Conservation (phyloP, 345 rosid species). For the Aurinia saxatilis region DNA sequence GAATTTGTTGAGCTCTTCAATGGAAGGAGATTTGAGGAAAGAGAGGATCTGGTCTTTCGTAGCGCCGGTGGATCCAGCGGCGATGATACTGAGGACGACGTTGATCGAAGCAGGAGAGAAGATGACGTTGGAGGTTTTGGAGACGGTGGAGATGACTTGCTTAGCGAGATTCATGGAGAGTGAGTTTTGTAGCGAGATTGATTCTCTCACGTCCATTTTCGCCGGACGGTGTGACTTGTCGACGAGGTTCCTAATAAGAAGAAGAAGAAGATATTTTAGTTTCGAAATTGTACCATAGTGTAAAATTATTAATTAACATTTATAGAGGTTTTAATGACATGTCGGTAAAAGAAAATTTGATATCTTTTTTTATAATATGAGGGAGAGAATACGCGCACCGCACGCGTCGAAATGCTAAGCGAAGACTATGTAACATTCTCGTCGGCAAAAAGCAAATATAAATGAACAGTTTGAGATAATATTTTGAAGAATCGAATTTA, state of each 20-base stretch:
- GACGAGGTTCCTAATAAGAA: neutral
- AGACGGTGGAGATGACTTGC: constrained; percentile 38
- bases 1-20: constrained; percentile 46
- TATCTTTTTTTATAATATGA: neutral
- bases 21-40: constrained; percentile 54
- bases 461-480: too few relatives aligned
- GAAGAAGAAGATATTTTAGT: neutral
- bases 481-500: too few relatives aligned
- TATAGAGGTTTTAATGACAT: neutral
- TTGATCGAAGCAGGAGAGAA: constrained; percentile 79
- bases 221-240: constrained; percentile 20
- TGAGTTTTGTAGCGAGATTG: constrained; percentile 49
- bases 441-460: too few relatives aligned
- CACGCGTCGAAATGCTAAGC: neutral
- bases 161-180: constrained; percentile 43
- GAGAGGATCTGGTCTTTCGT: constrained; percentile 72
- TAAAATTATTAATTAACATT: neutral
- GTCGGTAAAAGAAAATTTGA: neutral
- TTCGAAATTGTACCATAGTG: neutral
- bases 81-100: constrained; percentile 59
- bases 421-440: too few relatives aligned
- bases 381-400: neutral
- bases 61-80: constrained; percentile 57
- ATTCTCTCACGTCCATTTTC: constrained; percentile 56
- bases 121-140: constrained; percentile 49